Base-by-base conservation (phyloP, 768 basidiomycete species). In the Clathrus columnatus region DNA sequence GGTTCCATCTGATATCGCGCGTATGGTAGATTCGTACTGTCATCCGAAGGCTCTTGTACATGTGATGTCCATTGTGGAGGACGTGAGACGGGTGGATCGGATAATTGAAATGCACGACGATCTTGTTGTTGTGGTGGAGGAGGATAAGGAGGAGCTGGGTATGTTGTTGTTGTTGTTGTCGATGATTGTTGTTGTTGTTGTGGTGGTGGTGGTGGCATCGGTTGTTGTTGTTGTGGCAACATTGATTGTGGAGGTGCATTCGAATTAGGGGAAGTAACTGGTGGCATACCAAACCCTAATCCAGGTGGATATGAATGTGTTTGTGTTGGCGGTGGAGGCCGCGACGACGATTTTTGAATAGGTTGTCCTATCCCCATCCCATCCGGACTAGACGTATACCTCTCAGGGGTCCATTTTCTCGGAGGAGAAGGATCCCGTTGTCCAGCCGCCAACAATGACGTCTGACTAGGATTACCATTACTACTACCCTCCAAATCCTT, bases 11-110 rank as follows among this genome's bases (percentile, higher is more conserved):
- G 14, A 32, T 32, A 32, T 7, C 30, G 30, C 30, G 30, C 30
- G 30, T 32, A 6, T 32, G 30, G 30, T 7, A 14, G 30, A 6
- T 7, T 7, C 30, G 14, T 32, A 14, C 7, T 7, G 30, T 14
- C 30, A 14, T 32, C 30, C 30, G 30, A 14, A 32, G 14, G 30
- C 6, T 14, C 30, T 7, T 6, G 36, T 36, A n/a, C n/a, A 36
- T 36, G 2, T 11, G 10, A 36, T n/a, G 36, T 11, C 36, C 2
- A 26, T 27, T 44, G 54, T 1, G 54, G 46, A 30, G 30, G 54
- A 20, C n/a, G 26, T 21, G 24, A 21, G 2, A 55, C 54, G 7
- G 54, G 54, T n/a, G 54, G 24, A 44, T 55, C 54, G 16, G 54
- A 28, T 14, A 30, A 45, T 23, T 55, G 23, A 28, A 46, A 55